A percentile compares a stretch with the other conserved stretches of the same genome.
Conservation (phyloP, 768 basidiomycete species). For the Podaxis sp. region DNA sequence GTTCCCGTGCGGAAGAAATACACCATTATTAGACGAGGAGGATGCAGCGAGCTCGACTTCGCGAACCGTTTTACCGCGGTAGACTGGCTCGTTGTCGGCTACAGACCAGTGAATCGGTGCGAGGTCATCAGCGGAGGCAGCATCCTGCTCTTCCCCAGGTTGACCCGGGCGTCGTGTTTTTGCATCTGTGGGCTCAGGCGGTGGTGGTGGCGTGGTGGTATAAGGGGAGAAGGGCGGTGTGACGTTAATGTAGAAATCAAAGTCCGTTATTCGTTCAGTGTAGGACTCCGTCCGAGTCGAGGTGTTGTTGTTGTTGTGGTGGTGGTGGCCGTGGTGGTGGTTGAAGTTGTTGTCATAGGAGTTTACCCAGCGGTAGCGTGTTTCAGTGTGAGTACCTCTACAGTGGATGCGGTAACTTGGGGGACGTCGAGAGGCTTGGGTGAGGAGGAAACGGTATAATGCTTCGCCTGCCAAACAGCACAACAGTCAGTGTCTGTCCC, state of each 20-base stretch:
- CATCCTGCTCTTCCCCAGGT: constrained; percentile 2
- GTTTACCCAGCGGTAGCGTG: constrained; percentile 42
- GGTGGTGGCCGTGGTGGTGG: constrained; percentile 25
- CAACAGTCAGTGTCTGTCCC: neutral
- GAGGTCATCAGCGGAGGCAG: constrained; percentile 16
- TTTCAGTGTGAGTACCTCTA: constrained; percentile 54
- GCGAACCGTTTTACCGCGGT: constrained; percentile 56
- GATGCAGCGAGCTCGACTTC: constrained; percentile 39
- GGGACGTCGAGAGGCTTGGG: constrained; percentile 37
- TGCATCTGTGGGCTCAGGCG: neutral
- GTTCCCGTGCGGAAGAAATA: constrained; percentile 7
- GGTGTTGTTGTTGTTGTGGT: constrained; percentile 15
- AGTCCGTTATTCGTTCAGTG: constrained; percentile 58
- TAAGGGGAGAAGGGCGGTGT: constrained; percentile 13
- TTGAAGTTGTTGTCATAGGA: constrained; percentile 20
- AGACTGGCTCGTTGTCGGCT: constrained; percentile 58
- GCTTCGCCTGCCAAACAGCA: constrained; percentile 39
- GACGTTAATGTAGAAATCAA: constrained; percentile 63
- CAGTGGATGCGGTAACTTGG: constrained; percentile 46
- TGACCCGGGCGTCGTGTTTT: neutral
- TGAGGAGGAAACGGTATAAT: constrained; percentile 68
- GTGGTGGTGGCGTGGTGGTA: neutral
- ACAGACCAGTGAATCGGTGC: constrained; percentile 52
- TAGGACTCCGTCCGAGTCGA: constrained; percentile 36
- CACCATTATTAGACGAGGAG: neutral